phyloP scores from a whole-genome alignment of 495 filamentous ascomycete species.

The Penicillium riverlandense region DNA sequence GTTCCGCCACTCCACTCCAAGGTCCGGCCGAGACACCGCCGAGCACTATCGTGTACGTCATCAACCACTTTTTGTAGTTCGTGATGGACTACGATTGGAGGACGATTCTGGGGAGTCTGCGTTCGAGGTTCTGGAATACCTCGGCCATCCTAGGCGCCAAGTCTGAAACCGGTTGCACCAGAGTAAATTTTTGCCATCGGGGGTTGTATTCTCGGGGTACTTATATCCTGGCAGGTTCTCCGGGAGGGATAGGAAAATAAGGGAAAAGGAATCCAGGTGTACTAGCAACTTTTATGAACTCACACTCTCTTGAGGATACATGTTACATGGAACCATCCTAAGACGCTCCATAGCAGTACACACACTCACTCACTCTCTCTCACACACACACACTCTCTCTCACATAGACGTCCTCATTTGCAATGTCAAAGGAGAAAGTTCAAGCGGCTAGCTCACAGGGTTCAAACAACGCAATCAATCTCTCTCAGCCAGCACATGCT shows the following conservation, averaged over 20 bases:
- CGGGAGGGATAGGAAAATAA: background rate
- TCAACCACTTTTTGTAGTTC: background rate
- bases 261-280: slow-evolving; percentile 5
- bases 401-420: background rate
- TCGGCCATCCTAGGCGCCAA: too few relatives aligned
- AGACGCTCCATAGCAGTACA: slow-evolving; percentile 19
- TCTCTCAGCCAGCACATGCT: slow-evolving; percentile 59
- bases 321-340: slow-evolving; percentile 33
- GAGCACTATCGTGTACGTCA: slow-evolving; percentile 25
- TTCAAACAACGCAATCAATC: slow-evolving; percentile 5
- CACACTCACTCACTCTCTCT: too few relatives aligned
- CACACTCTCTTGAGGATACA: slow-evolving; percentile 25
- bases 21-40: slow-evolving; percentile 2
- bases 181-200: slow-evolving; percentile 11
- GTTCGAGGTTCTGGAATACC: too few relatives aligned
- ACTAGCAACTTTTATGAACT: slow-evolving; percentile 18
- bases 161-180: slow-evolving; percentile 1
- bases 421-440: slow-evolving; percentile 38
- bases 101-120: too few relatives aligned
- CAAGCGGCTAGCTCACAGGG: slow-evolving; percentile 30
- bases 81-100: slow-evolving; percentile 8
- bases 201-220: slow-evolving; percentile 2
- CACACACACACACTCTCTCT: too few relatives aligned
- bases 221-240: slow-evolving; percentile 10
- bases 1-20: too few relatives aligned